phyloP scores from a whole-genome alignment of 2,329 filamentous ascomycete species.

The Xenoacremonium recifei region DNA sequence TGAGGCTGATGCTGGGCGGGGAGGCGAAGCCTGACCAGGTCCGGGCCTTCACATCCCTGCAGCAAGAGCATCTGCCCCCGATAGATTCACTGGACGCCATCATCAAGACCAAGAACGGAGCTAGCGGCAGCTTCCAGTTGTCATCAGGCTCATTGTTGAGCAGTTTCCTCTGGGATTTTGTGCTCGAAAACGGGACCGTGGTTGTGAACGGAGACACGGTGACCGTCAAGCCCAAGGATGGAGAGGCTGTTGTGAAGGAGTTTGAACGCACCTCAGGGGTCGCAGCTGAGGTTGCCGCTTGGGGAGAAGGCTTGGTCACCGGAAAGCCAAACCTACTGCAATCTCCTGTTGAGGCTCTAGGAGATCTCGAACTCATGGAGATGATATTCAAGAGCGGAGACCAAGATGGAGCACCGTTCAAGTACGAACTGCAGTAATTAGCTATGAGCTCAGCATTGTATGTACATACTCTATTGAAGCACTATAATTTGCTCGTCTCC shows the following conservation, averaged over 20 bases:
- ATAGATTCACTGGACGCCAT: constrained; percentile 66
- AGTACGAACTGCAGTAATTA: constrained; percentile 38
- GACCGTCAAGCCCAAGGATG: constrained; percentile 35
- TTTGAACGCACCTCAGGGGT: constrained; percentile 55
- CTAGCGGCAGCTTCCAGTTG: constrained; percentile 55
- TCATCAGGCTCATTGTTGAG: constrained; percentile 55
- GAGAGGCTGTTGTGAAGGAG: constrained; percentile 33
- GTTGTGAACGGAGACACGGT: constrained; percentile 45
- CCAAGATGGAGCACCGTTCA: constrained; percentile 37
- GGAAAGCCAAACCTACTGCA: constrained; percentile 51
- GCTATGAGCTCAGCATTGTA: background rate
- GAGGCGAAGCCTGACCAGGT: constrained; percentile 45
- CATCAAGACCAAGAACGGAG: constrained; percentile 52
- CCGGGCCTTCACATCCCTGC: constrained; percentile 53
- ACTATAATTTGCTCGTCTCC: constrained; percentile 10
- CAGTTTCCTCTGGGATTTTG: constrained; percentile 55
- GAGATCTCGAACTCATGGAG: constrained; percentile 59
- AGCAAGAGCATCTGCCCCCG: constrained; percentile 58
- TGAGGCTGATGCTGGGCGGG: constrained; percentile 55
- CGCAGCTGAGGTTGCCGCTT: constrained; percentile 58
- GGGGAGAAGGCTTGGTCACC: constrained; percentile 51
- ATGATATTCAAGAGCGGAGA: constrained; percentile 49
- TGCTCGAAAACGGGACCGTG: constrained; percentile 57
- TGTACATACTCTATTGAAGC: constrained; percentile 6
- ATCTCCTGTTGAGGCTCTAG: constrained; percentile 56